These are phyloP conservation scores for Alternaria angustiovoidea DNA, from an alignment of 2,329 filamentous ascomycete genomes.

Conservation along the genomic window DNA sequence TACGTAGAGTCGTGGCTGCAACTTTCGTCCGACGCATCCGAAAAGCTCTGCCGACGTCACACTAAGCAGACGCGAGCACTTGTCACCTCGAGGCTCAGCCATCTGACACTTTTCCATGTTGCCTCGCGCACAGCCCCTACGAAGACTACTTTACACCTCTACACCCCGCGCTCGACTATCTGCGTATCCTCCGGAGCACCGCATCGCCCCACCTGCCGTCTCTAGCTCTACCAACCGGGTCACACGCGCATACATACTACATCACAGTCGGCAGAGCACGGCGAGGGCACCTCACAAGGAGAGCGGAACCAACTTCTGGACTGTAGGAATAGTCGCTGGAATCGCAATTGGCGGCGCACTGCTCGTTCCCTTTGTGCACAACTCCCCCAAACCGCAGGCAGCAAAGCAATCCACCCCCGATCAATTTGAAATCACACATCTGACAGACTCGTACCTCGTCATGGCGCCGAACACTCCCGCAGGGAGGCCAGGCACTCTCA, in stretches of 20 bases:
- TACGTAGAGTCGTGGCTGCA: constrained; percentile 9
- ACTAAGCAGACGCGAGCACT: constrained; percentile 12
- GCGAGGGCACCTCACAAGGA: constrained; percentile 20
- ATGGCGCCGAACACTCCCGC: constrained; percentile 60
- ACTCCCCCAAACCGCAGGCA: constrained; percentile 14
- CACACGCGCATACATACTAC: constrained; percentile 20
- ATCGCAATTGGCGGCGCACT: constrained; percentile 46
- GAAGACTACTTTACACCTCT: constrained; percentile 12
- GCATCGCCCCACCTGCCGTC: constrained; percentile 22
- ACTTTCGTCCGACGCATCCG: constrained; percentile 8
- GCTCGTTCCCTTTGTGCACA: constrained; percentile 33
- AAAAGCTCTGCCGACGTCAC: constrained; percentile 16
- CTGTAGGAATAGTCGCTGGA: constrained; percentile 37
- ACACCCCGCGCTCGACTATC: constrained; percentile 17
- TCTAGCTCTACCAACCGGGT: constrained; percentile 14
- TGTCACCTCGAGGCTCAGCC: constrained; percentile 17
- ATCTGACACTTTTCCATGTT: constrained; percentile 32
- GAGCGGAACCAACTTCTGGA: constrained; percentile 40
- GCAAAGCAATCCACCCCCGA: constrained; percentile 16
- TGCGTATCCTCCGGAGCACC: constrained; percentile 19
- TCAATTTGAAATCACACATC: constrained; percentile 30
- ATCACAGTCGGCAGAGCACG: constrained; percentile 10
- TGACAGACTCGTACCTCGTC: constrained; percentile 44
- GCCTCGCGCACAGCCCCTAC: constrained; percentile 30
- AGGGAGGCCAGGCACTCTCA: constrained; percentile 85